These are phyloP conservation scores for Malus domestica DNA, from an alignment of 306 rosid species.

Conservation along the genomic window DNA sequence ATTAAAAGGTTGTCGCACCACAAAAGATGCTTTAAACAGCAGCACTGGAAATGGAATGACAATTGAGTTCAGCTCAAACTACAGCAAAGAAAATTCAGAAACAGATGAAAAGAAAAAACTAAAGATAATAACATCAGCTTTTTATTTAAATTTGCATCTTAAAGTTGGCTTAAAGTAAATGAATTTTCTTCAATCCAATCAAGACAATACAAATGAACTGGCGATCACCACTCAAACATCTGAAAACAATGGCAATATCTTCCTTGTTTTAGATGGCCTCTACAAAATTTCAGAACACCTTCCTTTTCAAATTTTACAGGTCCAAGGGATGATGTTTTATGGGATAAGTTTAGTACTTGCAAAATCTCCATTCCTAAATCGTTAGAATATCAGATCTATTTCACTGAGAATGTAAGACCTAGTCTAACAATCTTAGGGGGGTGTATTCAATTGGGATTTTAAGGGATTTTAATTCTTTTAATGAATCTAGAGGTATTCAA, in stretches of 20 bases:
- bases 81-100: not conserved
- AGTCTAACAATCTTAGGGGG: no score
- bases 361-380: not conserved
- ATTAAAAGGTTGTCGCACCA: conserved; percentile 4
- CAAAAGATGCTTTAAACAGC: conserved; percentile 5
- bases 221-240: not conserved
- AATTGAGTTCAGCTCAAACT: not conserved
- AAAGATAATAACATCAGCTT: not conserved
- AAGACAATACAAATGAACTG: not conserved
- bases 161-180: not conserved
- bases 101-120: not conserved
- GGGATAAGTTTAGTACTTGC: not conserved
- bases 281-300: not conserved
- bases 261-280: not conserved
- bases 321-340: not conserved
- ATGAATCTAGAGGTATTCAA: no score
- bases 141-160: not conserved
- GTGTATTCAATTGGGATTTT: no score
- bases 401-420: no score
- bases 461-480: no score
- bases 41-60: not conserved
- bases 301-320: not conserved
- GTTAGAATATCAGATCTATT: no score
- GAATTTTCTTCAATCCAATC: not conserved
- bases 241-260: not conserved